Percentiles rank a stretch among this genome's conserved stretches.
Evolutionary conservation across 2,329 filamentous ascomycete species (phyloP).

Genomic region (Scolecobasidium constrictum): DNA sequence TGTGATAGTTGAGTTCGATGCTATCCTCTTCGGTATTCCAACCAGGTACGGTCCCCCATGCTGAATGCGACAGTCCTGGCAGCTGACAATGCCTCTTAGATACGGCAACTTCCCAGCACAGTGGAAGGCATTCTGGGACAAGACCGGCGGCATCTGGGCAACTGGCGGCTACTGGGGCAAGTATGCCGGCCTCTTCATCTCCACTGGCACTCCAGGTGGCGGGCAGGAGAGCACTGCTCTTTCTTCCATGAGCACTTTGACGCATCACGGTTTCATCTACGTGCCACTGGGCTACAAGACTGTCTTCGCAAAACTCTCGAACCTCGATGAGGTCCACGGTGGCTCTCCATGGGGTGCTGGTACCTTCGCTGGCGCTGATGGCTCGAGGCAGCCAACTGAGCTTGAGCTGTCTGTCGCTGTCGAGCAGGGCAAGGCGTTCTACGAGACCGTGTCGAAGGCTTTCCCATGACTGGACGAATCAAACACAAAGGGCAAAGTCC

Average conservation of each 20-base stretch:
- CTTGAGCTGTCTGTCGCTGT: slow-evolving; percentile 71
- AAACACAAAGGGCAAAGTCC: no score
- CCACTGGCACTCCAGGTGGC: slow-evolving; percentile 72
- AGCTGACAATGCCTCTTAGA: no score
- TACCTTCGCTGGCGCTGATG: slow-evolving; percentile 69
- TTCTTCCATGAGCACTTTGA: slow-evolving; percentile 69
- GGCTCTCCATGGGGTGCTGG: slow-evolving; percentile 89
- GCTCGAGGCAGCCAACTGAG: slow-evolving; percentile 66
- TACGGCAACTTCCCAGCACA: slow-evolving; percentile 87
- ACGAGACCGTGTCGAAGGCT: slow-evolving; percentile 61
- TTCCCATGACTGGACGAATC: slow-evolving; percentile 69
- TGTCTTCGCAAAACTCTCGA: slow-evolving; percentile 57
- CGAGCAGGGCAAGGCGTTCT: slow-evolving; percentile 79
- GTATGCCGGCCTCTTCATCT: slow-evolving; percentile 83
- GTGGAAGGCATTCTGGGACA: slow-evolving; percentile 87
- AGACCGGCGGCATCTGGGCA: slow-evolving; percentile 75
- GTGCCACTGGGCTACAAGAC: slow-evolving; percentile 92
- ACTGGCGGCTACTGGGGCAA: slow-evolving; percentile 73
- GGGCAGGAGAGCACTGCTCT: slow-evolving; percentile 87
- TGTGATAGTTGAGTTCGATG: slow-evolving; percentile 67
- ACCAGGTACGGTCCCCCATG: no score
- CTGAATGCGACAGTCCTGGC: no score
- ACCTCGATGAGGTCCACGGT: slow-evolving; percentile 71
- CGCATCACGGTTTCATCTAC: slow-evolving; percentile 91
- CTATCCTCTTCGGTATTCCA: slow-evolving; percentile 84